Conservation (phyloP, 306 rosid genomes). For the Inga oerstediana region DNA sequence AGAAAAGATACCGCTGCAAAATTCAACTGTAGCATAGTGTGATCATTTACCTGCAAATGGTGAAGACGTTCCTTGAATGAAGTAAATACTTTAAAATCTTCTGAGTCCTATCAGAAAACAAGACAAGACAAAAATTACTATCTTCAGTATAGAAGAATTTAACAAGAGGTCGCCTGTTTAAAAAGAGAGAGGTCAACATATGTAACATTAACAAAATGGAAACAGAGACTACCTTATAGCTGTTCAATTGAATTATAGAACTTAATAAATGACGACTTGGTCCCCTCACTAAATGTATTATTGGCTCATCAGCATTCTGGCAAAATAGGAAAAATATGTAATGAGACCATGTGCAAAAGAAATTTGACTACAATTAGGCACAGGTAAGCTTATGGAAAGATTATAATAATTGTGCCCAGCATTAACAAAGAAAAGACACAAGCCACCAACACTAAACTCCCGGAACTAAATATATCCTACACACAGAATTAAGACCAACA, state of each 20-base stretch:
- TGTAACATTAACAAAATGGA: not conserved
- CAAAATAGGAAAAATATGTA: constrained; percentile 30
- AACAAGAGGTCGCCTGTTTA: constrained; percentile 17
- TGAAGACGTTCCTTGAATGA: constrained; percentile 87
- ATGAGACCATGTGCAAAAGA: constrained; percentile 19
- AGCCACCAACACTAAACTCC: not conserved
- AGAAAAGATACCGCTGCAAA: not conserved
- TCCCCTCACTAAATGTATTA: constrained; percentile 76
- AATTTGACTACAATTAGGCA: not conserved
- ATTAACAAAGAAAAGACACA: constrained; percentile 28
- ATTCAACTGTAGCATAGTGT: constrained; percentile 24
- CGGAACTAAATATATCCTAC: not conserved
- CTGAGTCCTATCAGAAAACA: constrained; percentile 64
- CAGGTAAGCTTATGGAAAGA: not conserved
- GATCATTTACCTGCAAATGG: constrained; percentile 65
- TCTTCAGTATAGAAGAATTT: constrained; percentile 26
- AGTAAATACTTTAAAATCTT: constrained; percentile 62
- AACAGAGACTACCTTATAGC: constrained; percentile 52
- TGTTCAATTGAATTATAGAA: constrained; percentile 57
- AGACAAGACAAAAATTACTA: constrained; percentile 19
- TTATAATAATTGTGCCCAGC: not conserved
- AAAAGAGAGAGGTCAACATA: constrained; percentile 24
- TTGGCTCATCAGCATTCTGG: constrained; percentile 65
- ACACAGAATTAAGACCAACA: constrained; percentile 8
- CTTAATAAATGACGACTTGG: constrained; percentile 71